Conservation (phyloP, 352 stramenopile genomes). For the Heterotrichella gracilis region DNA sequence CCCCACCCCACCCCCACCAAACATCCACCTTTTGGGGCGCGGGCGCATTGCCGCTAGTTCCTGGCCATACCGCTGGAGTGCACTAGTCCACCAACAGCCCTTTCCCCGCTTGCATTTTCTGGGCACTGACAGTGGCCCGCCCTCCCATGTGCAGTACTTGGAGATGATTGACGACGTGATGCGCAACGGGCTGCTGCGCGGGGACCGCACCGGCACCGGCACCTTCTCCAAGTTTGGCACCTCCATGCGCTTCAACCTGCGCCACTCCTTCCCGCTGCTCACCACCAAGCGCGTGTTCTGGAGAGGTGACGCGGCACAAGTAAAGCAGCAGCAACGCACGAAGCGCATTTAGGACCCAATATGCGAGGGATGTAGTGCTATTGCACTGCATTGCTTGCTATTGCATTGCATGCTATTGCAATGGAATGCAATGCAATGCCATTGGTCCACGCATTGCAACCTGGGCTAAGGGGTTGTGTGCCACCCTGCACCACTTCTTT, state of each 20-base stretch:
- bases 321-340: not conserved
- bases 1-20: no score
- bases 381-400: not conserved
- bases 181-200: constrained; percentile 48
- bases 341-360: not conserved
- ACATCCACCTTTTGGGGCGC: no score
- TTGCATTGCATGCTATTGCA: constrained; percentile 10
- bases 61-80: no score
- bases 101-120: no score
- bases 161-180: constrained; percentile 77
- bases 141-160: constrained; percentile 33
- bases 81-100: no score
- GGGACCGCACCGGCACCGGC: constrained; percentile 82
- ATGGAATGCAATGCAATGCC: no score
- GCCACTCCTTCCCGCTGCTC: constrained; percentile 72
- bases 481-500: no score
- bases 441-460: no score
- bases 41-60: no score
- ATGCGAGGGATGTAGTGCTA: not conserved
- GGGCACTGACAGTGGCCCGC: no score
- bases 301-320: constrained; percentile 24
- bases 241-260: constrained; percentile 59
- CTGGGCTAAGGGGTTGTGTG: no score
- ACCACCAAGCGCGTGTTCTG: constrained; percentile 98
- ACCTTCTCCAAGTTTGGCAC: constrained; percentile 87